Percentiles rank a stretch among this genome's conserved stretches.
phyloP scores from a whole-genome alignment of 31 red algal species.

The Pterothamnion heteromorphum region DNA sequence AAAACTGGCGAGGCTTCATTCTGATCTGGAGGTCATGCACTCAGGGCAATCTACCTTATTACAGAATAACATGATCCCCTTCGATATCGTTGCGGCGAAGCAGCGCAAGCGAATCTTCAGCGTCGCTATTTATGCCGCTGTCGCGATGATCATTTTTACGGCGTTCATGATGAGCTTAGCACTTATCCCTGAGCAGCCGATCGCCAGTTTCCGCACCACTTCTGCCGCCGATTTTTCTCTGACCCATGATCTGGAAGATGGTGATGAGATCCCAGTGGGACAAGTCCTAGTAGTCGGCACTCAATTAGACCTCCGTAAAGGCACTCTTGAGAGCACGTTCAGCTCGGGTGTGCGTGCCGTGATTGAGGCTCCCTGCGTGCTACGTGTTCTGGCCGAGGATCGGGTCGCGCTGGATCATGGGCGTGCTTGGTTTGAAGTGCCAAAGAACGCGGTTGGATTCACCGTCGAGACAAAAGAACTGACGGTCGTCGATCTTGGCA shows the following conservation, averaged over 20 bases:
- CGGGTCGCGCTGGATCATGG: too few relatives aligned
- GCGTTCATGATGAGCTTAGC: background rate
- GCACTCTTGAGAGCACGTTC: background rate
- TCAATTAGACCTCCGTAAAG: background rate
- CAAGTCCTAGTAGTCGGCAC: background rate
- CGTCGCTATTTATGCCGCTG: background rate
- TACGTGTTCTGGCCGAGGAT: too few relatives aligned
- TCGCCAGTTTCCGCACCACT: background rate
- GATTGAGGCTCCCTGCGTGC: background rate
- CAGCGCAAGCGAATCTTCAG: background rate
- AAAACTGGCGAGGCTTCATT: background rate
- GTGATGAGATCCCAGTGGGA: too few relatives aligned
- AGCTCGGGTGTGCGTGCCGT: background rate
- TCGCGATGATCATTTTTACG: background rate
- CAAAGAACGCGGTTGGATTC: too few relatives aligned
- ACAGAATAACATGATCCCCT: background rate
- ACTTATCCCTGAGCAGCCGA: background rate
- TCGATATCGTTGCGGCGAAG: background rate
- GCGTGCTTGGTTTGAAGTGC: too few relatives aligned
- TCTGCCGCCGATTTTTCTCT: background rate
- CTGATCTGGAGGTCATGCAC: background rate
- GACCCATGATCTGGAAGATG: background rate
- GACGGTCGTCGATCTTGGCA: too few relatives aligned
- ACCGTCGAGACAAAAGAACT: too few relatives aligned
- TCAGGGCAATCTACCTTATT: background rate